Evolutionary conservation across 2,329 filamentous ascomycete genomes (phyloP).

Genomic region (Macrophomina tecta): DNA sequence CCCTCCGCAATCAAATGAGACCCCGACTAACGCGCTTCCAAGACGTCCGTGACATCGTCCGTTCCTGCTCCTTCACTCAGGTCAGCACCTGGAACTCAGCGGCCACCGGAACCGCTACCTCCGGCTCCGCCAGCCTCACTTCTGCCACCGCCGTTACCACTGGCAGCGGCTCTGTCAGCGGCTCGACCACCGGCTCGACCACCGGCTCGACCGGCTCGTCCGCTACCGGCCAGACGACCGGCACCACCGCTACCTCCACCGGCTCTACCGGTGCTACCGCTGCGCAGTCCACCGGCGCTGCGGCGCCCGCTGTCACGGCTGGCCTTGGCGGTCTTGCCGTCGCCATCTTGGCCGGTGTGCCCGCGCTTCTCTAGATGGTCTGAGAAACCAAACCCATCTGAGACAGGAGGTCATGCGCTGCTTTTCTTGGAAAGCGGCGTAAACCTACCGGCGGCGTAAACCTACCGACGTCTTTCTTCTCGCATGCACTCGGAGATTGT

Average conservation of each 20-base stretch:
- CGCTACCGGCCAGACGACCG: slow-evolving; percentile 3
- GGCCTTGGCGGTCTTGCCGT: slow-evolving; percentile 6
- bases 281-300: background rate
- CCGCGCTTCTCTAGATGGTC: background rate
- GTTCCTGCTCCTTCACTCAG: slow-evolving; percentile 38
- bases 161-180: background rate
- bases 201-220: background rate
- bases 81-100: slow-evolving; percentile 37
- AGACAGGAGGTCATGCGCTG: too few relatives aligned
- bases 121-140: slow-evolving; percentile 25
- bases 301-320: slow-evolving; percentile 9
- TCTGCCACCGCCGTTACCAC: background rate
- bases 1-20: background rate
- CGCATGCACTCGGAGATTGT: background rate
- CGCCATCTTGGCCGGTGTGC: slow-evolving; percentile 1
- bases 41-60: slow-evolving; percentile 40
- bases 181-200: background rate
- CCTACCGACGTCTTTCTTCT: too few relatives aligned
- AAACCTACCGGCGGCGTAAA: too few relatives aligned
- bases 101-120: slow-evolving; percentile 25
- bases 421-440: too few relatives aligned
- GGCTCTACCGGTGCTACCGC: background rate
- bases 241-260: background rate
- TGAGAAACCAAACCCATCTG: background rate
- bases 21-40: slow-evolving; percentile 5